Evolutionary conservation across 352 stramenopile species (phyloP).

Genomic region (Phytopythium ostracodes): DNA sequence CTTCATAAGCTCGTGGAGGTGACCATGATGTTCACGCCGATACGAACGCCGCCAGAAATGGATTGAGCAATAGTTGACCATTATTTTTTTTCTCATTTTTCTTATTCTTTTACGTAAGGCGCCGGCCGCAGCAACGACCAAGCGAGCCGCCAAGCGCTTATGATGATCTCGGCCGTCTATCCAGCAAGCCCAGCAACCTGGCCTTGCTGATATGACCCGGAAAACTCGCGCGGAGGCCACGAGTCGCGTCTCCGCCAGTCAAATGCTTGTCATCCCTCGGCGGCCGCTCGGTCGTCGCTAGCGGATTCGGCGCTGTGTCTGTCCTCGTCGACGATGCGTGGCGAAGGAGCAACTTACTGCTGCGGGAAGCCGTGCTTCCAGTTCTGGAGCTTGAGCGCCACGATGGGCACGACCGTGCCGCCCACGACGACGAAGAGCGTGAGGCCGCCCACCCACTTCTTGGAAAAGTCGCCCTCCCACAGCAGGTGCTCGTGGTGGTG

Average conservation of each 20-base stretch:
- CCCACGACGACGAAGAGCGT: conserved; percentile 58
- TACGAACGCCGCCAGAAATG: not conserved
- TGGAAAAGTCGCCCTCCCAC: conserved; percentile 82
- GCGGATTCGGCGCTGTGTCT: not conserved
- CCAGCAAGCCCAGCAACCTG: not conserved
- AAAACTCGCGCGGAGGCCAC: too few relatives aligned
- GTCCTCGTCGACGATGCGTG: too few relatives aligned
- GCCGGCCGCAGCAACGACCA: not conserved
- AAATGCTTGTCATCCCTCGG: not conserved
- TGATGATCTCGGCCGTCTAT: not conserved
- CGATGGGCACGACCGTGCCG: conserved; percentile 57
- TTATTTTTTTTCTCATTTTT: conserved; percentile 8
- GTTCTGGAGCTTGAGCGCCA: conserved; percentile 82
- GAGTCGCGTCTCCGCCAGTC: not conserved
- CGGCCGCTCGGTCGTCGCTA: not conserved
- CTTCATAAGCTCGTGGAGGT: not conserved
- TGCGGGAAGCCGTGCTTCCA: conserved; percentile 88
- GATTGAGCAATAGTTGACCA: not conserved
- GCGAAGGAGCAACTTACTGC: conserved; percentile 36
- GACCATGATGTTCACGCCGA: not conserved
- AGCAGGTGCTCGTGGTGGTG: conserved; percentile 84
- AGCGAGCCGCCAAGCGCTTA: not conserved
- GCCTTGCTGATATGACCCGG: not conserved
- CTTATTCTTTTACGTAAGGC: conserved; percentile 2
- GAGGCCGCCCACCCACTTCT: conserved; percentile 55